These are phyloP conservation scores for Cadophora sp. DNA, from an alignment of 2,329 filamentous ascomycete genomes.

Conservation along the genomic window DNA sequence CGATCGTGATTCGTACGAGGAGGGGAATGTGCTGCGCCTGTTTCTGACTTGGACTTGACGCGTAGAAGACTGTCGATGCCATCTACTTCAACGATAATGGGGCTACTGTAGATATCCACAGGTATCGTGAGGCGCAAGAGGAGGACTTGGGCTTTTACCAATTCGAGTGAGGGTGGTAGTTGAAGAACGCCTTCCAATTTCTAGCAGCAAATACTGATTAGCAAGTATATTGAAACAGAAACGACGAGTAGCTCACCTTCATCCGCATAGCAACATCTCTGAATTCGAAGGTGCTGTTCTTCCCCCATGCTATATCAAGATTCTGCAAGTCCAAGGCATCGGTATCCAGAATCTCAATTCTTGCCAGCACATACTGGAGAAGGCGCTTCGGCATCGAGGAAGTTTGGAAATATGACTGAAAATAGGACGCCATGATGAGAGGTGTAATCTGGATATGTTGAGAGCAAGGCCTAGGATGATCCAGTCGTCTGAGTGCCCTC, in stretches of 20 bases:
- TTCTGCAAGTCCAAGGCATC: slow-evolving; percentile 86
- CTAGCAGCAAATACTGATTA: slow-evolving; percentile 51
- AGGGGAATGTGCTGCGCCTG: slow-evolving; percentile 42
- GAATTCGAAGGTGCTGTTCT: slow-evolving; percentile 83
- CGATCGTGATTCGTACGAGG: slow-evolving; percentile 44
- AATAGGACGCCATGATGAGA: slow-evolving; percentile 44
- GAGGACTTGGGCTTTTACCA: slow-evolving; percentile 77
- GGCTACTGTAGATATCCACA: slow-evolving; percentile 84
- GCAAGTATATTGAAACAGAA: neutral
- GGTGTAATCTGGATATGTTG: slow-evolving; percentile 12
- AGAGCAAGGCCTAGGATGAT: slow-evolving; percentile 4
- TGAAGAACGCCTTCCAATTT: slow-evolving; percentile 79
- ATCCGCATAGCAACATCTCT: slow-evolving; percentile 83
- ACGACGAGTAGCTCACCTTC: slow-evolving; percentile 60
- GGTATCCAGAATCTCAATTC: slow-evolving; percentile 86
- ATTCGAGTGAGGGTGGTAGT: slow-evolving; percentile 73
- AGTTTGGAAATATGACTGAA: slow-evolving; percentile 42
- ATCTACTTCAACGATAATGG: slow-evolving; percentile 82
- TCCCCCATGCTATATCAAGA: slow-evolving; percentile 82
- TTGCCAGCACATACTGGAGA: slow-evolving; percentile 83
- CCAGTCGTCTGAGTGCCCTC: slow-evolving; percentile 28
- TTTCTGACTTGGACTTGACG: slow-evolving; percentile 49
- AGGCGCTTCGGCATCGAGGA: slow-evolving; percentile 87
- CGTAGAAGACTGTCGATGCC: slow-evolving; percentile 76
- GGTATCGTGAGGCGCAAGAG: slow-evolving; percentile 83